Evolutionary conservation across 495 filamentous ascomycete species (phyloP), one percentile per base, ranked within the genome.

Genomic region (Xylaria venustula): DNA sequence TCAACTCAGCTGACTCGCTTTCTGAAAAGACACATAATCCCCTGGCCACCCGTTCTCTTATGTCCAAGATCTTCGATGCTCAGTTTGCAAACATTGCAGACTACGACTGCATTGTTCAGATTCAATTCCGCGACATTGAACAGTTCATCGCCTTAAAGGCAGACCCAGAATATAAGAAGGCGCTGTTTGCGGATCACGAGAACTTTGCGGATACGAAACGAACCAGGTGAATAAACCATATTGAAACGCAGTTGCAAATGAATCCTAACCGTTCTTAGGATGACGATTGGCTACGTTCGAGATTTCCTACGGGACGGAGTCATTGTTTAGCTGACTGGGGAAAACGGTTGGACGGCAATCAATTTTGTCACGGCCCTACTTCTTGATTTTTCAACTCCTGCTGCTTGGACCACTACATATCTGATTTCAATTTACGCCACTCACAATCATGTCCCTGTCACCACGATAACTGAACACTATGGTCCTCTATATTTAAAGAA

Each of bases 191-290:
- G 26, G 79, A 81, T 58, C 77, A 81, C 64, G 75, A 76, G 59
- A 75, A 76, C 12, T 81, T 81, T 71, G 77, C 77, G 9, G 79
- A 80, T 69, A 78, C 73, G 6, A 75, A 72, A 53, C 66, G 59
- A 49, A 78, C 72, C 59, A 63, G 53, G 76, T 64, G 46, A 52
- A 65, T 34, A 34, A 11, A 5, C 30, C 30, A 46, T 66, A 51
- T 34, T 51, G 17, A 32, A 4, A 7, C 7, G 17, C 20, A 2
- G 7, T 8, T 34, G 25, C 25, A 14, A n/a, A 49, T 22, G 19
- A 2, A 32, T 44, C 7, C 22, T 30, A 30, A 49, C 14, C 12
- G 2, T 22, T 28, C 30, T 14, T 28, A 53, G 50, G 50, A 67
- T 67, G 65, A 67, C 62, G 1, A 64, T 67, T 54, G 65, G 65